These are phyloP conservation scores for Zasmidium cellare DNA, from an alignment of 2,329 filamentous ascomycete genomes.

Conservation along the genomic window DNA sequence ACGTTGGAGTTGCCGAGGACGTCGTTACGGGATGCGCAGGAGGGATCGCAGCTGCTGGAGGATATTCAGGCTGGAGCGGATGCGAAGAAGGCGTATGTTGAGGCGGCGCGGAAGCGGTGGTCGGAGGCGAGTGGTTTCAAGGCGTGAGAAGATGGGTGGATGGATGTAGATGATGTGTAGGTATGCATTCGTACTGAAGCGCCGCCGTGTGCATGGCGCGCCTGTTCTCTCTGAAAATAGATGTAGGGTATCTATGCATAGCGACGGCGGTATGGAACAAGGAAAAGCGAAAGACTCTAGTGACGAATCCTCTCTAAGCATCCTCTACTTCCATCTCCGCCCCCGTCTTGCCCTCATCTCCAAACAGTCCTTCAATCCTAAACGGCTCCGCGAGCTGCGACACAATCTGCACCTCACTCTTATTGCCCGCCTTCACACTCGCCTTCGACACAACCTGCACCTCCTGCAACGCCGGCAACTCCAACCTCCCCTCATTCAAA, in stretches of 20 bases:
- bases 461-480: slow-evolving; percentile 38
- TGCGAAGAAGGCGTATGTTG: slow-evolving; percentile 51
- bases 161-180: not conserved
- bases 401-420: slow-evolving; percentile 81
- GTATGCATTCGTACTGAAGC: not conserved
- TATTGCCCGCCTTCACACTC: slow-evolving; percentile 37
- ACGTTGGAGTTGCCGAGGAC: slow-evolving; percentile 54
- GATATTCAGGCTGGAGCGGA: slow-evolving; percentile 53
- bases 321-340: slow-evolving; percentile 24
- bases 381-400: slow-evolving; percentile 94
- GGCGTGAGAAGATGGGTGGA: not conserved
- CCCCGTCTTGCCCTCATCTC: slow-evolving; percentile 50
- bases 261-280: not conserved
- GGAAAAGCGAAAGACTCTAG: not conserved
- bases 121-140: slow-evolving; percentile 39
- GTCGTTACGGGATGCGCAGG: slow-evolving; percentile 58
- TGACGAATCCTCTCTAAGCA: not conserved
- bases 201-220: too few species aligned
- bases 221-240: not conserved
- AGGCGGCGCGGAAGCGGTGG: slow-evolving; percentile 41
- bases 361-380: slow-evolving; percentile 90
- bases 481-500: slow-evolving; percentile 89
- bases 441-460: slow-evolving; percentile 29
- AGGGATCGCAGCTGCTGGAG: slow-evolving; percentile 53
- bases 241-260: slow-evolving; percentile 9